These are phyloP conservation scores for Elongisporangium anandrum DNA, from an alignment of 352 stramenopile species.

Conservation along the genomic window DNA sequence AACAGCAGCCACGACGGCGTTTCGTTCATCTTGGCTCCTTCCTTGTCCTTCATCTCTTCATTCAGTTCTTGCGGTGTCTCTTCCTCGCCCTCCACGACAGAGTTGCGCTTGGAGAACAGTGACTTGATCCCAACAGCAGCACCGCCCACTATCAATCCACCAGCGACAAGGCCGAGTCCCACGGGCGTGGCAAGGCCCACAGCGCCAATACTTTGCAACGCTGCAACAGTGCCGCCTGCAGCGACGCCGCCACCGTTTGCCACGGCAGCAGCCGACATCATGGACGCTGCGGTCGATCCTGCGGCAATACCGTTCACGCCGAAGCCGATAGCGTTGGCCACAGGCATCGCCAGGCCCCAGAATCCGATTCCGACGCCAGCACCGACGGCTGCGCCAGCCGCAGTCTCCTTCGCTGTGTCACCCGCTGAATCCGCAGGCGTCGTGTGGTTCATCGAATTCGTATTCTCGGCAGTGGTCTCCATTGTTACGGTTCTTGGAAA, in stretches of 20 bases:
- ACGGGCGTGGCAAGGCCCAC: conserved; percentile 29
- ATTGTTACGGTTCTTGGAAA: too few species aligned
- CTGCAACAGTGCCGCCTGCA: conserved; percentile 27
- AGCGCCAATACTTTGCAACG: conserved; percentile 45
- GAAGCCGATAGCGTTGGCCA: conserved; percentile 34
- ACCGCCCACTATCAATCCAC: conserved; percentile 7
- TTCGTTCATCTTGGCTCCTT: too few species aligned
- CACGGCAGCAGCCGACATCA: conserved; percentile 54
- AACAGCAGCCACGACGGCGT: conserved; percentile 9
- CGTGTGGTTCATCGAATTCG: too few species aligned
- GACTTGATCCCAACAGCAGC: conserved; percentile 7
- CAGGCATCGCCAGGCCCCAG: conserved; percentile 17
- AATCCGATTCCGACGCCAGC: conserved; percentile 15
- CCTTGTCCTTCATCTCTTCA: background rate
- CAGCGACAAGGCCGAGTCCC: conserved; percentile 17
- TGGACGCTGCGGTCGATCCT: conserved; percentile 34
- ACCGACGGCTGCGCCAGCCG: conserved; percentile 14
- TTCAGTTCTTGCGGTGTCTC: background rate
- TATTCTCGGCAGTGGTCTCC: too few species aligned
- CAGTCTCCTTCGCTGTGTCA: conserved; percentile 5
- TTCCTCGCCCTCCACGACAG: too few species aligned
- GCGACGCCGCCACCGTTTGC: conserved; percentile 44
- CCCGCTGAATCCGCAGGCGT: too few species aligned
- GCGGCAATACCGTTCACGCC: conserved; percentile 27
- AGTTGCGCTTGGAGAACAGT: background rate